A percentile compares a stretch with the other conserved stretches of the same genome.
Conservation (phyloP, 306 rosid species). For the Trifolium dubium region DNA sequence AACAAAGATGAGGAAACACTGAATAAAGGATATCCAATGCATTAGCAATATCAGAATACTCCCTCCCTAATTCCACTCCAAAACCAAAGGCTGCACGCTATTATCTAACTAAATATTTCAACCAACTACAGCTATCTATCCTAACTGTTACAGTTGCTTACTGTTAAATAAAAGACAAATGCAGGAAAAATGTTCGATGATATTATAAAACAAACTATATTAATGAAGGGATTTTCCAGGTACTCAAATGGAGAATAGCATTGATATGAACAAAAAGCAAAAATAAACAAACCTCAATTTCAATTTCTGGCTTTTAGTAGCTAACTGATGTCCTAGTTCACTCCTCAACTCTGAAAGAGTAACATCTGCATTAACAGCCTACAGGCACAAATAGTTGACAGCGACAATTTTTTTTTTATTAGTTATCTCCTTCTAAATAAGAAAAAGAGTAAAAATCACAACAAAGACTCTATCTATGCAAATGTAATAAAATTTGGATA, state of each 20-base stretch:
- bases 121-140: background rate
- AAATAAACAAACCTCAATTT: slow-evolving; percentile 67
- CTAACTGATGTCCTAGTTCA: slow-evolving; percentile 86
- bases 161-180: background rate
- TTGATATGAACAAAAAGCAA: background rate
- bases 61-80: background rate
- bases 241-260: slow-evolving; percentile 9
- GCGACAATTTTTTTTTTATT: slow-evolving; percentile 19
- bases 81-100: background rate
- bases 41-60: background rate
- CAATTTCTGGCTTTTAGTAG: slow-evolving; percentile 67
- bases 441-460: background rate
- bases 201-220: background rate
- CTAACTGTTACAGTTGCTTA: background rate
- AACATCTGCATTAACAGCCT: slow-evolving; percentile 82
- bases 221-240: slow-evolving; percentile 9
- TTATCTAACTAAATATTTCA: background rate
- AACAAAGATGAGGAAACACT: background rate
- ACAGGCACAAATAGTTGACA: slow-evolving; percentile 36
- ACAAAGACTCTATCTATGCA: background rate
- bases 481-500: background rate
- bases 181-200: background rate
- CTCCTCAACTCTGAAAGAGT: slow-evolving; percentile 71
- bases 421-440: background rate
- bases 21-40: background rate